Percentiles rank a stretch among this genome's conserved stretches.
Conservation (phyloP, 2,329 filamentous ascomycete genomes). For the Mycogone perniciosa region DNA sequence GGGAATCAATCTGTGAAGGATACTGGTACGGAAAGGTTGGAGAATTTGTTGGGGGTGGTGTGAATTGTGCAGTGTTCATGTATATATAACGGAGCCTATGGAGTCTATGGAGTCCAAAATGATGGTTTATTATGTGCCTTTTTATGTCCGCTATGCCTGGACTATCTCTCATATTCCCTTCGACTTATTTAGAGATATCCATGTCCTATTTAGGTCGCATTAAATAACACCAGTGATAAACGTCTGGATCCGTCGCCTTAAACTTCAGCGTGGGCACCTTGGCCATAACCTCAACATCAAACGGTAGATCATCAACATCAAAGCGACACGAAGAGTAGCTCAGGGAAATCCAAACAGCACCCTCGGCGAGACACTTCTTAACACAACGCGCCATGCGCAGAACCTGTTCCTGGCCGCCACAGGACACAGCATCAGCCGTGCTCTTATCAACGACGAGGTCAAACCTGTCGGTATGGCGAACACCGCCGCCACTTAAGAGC, state of each 20-base stretch:
- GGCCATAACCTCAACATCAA: constrained; percentile 36
- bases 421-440: constrained; percentile 43
- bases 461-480: constrained; percentile 20
- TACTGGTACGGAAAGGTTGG: not conserved
- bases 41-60: constrained; percentile 3
- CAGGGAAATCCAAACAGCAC: constrained; percentile 41
- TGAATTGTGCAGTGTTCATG: not conserved
- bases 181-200: not conserved
- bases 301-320: constrained; percentile 30
- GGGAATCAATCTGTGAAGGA: constrained; percentile 4
- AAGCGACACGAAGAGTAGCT: constrained; percentile 42
- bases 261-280: constrained; percentile 37
- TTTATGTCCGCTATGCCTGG: no score
- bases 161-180: not conserved
- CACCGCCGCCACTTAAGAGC: constrained; percentile 18
- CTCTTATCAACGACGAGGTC: constrained; percentile 44
- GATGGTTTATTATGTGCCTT: no score
- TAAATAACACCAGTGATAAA: constrained; percentile 41
- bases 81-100: no score
- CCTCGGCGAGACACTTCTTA: constrained; percentile 26
- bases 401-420: constrained; percentile 34
- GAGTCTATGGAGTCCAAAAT: no score
- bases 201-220: constrained; percentile 27
- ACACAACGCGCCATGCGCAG: constrained; percentile 34
- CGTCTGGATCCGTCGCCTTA: constrained; percentile 37